phyloP scores from a whole-genome alignment of 352 stramenopile genomes.

The Phytophthora fragariae region DNA sequence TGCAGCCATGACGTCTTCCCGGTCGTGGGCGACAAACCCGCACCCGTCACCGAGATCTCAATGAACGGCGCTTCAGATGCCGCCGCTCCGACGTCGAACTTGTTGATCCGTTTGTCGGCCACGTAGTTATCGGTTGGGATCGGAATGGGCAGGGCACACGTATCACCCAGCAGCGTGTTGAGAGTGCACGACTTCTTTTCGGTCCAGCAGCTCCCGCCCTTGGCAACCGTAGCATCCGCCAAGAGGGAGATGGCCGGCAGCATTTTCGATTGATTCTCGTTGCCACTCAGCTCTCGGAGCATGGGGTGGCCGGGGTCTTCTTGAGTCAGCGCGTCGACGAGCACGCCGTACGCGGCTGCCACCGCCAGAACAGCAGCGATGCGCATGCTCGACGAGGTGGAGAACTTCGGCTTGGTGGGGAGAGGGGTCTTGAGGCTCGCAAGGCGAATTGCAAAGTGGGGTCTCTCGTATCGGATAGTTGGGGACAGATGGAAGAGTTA shows the following conservation, averaged over 20 bases:
- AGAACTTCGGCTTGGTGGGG: not conserved
- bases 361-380: conserved; percentile 28
- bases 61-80: conserved; percentile 4
- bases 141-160: conserved; percentile 22
- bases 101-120: conserved; percentile 43
- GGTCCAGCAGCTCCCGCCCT: conserved; percentile 1
- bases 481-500: not conserved
- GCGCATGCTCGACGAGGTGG: conserved; percentile 7
- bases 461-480: not conserved
- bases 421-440: conserved; percentile 16
- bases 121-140: conserved; percentile 72
- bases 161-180: conserved; percentile 12
- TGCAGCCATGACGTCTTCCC: conserved; percentile 37
- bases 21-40: not conserved
- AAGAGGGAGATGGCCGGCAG: not conserved
- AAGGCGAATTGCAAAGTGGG: conserved; percentile 6
- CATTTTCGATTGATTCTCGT: conserved; percentile 7
- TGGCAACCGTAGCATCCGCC: not conserved
- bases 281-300: conserved; percentile 3
- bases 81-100: conserved; percentile 7
- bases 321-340: conserved; percentile 22
- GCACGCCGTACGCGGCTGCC: conserved; percentile 5
- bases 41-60: conserved; percentile 11
- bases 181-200: not conserved
- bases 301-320: conserved; percentile 1